These are phyloP conservation scores for Taphrina communis DNA, from an alignment of 1,139 yeast species.

Conservation along the genomic window DNA sequence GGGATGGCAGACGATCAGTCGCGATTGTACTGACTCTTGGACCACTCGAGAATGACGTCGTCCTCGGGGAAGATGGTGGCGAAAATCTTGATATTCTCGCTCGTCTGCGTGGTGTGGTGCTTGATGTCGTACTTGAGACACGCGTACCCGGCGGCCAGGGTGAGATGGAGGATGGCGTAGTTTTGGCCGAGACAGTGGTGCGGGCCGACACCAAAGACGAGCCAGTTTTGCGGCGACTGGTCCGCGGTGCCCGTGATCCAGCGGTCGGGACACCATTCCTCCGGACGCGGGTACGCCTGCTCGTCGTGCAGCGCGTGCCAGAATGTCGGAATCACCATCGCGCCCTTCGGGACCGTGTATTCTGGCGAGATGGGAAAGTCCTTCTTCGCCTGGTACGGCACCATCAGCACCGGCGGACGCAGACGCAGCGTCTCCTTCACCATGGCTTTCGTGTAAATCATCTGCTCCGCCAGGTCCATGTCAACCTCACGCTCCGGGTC, in stretches of 20 bases:
- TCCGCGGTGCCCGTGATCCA: constrained; percentile 74
- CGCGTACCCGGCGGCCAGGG: constrained; percentile 89
- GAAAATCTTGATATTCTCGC: constrained; percentile 92
- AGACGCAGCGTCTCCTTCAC: constrained; percentile 90
- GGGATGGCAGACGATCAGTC: neutral
- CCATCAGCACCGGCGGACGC: constrained; percentile 98
- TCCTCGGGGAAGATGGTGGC: constrained; percentile 98
- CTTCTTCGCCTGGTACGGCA: constrained; percentile 90
- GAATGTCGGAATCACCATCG: constrained; percentile 93
- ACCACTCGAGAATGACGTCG: constrained; percentile 44
- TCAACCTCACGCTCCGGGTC: constrained; percentile 68
- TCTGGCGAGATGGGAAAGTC: constrained; percentile 78
- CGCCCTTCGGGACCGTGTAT: constrained; percentile 93
- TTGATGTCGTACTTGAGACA: constrained; percentile 76
- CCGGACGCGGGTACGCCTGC: constrained; percentile 92
- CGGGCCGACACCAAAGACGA: constrained; percentile 96
- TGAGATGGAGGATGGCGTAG: constrained; percentile 86
- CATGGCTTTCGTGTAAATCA: constrained; percentile 87
- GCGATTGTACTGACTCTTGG: constrained; percentile 27
- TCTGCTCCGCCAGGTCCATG: constrained; percentile 76
- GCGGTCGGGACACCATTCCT: constrained; percentile 91
- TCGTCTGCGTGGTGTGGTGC: constrained; percentile 79
- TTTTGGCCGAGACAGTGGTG: constrained; percentile 95
- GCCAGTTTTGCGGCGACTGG: constrained; percentile 75
- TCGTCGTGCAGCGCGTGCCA: constrained; percentile 98